These are phyloP conservation scores for Heritiera fomes DNA, from an alignment of 345 rosid species.

Conservation along the genomic window DNA sequence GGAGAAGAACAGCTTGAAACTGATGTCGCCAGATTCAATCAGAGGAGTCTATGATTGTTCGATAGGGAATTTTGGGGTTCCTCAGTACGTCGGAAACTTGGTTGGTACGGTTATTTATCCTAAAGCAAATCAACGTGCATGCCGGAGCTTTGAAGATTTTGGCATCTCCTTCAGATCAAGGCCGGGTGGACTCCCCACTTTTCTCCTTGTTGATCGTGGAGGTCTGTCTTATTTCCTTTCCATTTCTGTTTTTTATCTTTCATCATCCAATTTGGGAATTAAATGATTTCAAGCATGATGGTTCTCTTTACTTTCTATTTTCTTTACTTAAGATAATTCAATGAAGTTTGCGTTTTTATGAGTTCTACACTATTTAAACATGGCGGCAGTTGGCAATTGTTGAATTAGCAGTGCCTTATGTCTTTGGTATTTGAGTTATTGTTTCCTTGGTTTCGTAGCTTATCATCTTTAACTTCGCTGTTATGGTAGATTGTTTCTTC, in stretches of 20 bases:
- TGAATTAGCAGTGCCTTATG: no score
- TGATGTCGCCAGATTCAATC: conserved; percentile 54
- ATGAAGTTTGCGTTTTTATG: neutral
- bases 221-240: conserved; percentile 34
- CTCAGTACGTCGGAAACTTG: conserved; percentile 68
- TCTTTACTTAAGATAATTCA: neutral
- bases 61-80: conserved; percentile 78
- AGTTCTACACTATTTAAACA: neutral
- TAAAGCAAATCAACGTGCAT: conserved; percentile 48
- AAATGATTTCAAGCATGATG: neutral
- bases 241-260: neutral
- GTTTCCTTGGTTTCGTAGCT: no score
- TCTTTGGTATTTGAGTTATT: neutral
- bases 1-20: conserved; percentile 72
- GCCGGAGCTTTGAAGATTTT: conserved; percentile 43
- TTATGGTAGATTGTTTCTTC: no score
- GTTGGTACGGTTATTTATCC: conserved; percentile 57
- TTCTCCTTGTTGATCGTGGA: conserved; percentile 71
- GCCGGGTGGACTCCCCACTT: conserved; percentile 52
- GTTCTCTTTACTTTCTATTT: neutral
- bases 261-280: no score
- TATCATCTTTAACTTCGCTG: no score
- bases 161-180: conserved; percentile 43
- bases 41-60: conserved; percentile 61
- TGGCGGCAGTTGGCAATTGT: no score